Base-by-base conservation (phyloP, 805 yeast genomes). In the Kodamaea restingae region DNA sequence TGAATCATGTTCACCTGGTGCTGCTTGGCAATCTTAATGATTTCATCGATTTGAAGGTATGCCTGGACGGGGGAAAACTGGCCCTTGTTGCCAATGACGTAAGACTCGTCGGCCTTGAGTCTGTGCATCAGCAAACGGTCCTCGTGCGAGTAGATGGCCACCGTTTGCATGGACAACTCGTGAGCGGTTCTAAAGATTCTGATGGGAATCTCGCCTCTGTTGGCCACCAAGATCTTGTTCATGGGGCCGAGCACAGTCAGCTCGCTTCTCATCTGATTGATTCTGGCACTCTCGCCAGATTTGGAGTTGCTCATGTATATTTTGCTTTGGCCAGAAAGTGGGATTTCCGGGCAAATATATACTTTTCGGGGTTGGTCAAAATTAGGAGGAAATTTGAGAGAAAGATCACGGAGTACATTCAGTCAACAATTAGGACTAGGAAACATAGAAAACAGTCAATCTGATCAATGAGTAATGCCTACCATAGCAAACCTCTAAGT, bases 111-210 rank as follows among this genome's bases (percentile, higher is more conserved):
- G 10, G 96, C 93, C 67, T 88, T 93, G 59, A 91, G 72, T 56
- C 97, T 75, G 69, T 93, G 98, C 90, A 88, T 87, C 9, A 95
- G 84, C 54, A 91, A 73, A 46, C 95, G 73, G 63, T 91, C 98
- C 67, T 93, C 97, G 61, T 91, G 95, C 25, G 97, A 88, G 65
- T 88, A 91, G 58, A 91, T 84, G 33, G 98, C 98, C 30, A 93
- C 96, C 0, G 98, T 90, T 57, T 86, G 88, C 95, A 93, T 87
- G 15, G 95, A 84, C 56, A 91, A 73, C 66, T 91, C 98, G 67
- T 93, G 98, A 45, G 98, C 98, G 26, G 97, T 83, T 68, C 98
- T 79, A 68, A 91, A 91, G 61, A 91, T 90, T 67, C 93, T 69
- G 56, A 83, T 81, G 32, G 91, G 91, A 52, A 84, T 84, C 63